Conservation (phyloP, 257 asterid species). For the Nemophila menziesii region DNA sequence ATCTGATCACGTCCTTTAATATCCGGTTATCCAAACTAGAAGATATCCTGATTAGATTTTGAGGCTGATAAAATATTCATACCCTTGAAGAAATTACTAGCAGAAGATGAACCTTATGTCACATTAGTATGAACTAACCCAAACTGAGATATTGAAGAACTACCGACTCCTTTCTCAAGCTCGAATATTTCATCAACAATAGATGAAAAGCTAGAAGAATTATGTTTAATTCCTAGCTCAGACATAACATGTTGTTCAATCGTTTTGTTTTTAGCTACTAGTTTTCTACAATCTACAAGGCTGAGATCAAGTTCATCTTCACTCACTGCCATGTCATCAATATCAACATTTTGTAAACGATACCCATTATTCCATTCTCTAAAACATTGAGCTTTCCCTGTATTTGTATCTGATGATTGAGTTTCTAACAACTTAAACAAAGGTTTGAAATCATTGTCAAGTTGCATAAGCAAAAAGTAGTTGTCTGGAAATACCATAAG, state of each 20-base stretch:
- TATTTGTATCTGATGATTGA: constrained; percentile 49
- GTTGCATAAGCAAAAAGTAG: constrained; percentile 82
- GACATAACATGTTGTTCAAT: constrained; percentile 43
- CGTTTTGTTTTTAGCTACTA: constrained; percentile 23
- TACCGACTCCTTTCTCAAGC: constrained; percentile 83
- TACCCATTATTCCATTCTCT: constrained; percentile 48
- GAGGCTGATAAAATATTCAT: constrained; percentile 48
- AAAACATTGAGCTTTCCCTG: constrained; percentile 49
- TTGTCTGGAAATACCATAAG: constrained; percentile 93
- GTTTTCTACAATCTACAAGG: constrained; percentile 51
- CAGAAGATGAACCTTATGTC: constrained; percentile 11
- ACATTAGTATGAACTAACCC: constrained; percentile 31
- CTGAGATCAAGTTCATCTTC: constrained; percentile 81
- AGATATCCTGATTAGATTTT: constrained; percentile 90
- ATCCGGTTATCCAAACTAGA: too few species aligned
- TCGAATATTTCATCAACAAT: constrained; percentile 92
- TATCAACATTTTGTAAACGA: constrained; percentile 59
- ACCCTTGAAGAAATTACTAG: constrained; percentile 31
- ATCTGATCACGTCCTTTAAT: too few species aligned
- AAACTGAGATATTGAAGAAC: constrained; percentile 43
- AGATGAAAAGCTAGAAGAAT: constrained; percentile 54
- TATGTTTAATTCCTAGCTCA: constrained; percentile 34
- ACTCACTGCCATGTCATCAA: constrained; percentile 62
- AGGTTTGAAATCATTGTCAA: constrained; percentile 85
- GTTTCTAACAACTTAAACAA: constrained; percentile 76